A percentile compares a stretch with the other conserved stretches of the same genome.
Conservation (phyloP, 2,329 filamentous ascomycete genomes). For the Ascochyta rabiei region DNA sequence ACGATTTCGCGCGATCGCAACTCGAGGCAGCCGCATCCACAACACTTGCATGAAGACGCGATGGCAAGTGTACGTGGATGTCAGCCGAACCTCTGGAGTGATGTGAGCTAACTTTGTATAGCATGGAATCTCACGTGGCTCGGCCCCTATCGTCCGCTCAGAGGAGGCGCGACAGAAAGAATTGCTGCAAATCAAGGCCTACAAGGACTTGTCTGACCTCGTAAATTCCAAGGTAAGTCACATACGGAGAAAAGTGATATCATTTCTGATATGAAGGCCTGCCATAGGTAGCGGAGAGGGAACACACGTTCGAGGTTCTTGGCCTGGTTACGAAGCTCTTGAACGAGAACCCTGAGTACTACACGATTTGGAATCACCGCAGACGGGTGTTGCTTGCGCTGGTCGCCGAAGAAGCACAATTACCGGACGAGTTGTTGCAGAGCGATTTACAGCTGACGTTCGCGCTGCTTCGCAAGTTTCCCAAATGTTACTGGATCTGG, state of each 20-base stretch:
- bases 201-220: slow-evolving; percentile 71
- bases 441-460: slow-evolving; percentile 82
- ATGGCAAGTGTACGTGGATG: slow-evolving; percentile 51
- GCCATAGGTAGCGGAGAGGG: slow-evolving; percentile 51
- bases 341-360: slow-evolving; percentile 82
- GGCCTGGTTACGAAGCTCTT: slow-evolving; percentile 74
- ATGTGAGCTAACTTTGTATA: slow-evolving; percentile 51
- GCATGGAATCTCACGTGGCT: slow-evolving; percentile 79
- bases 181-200: slow-evolving; percentile 75
- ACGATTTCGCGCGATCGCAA: slow-evolving; percentile 31
- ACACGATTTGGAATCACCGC: slow-evolving; percentile 89
- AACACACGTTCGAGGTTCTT: slow-evolving; percentile 64
- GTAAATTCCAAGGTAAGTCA: slow-evolving; percentile 67
- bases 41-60: slow-evolving; percentile 10
- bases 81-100: background rate
- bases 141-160: slow-evolving; percentile 62
- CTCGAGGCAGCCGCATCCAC: slow-evolving; percentile 19
- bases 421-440: slow-evolving; percentile 63
- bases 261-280: background rate
- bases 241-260: background rate
- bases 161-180: slow-evolving; percentile 75
- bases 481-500: slow-evolving; percentile 99
- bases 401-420: slow-evolving; percentile 48
- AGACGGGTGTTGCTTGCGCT: slow-evolving; percentile 71
- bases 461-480: slow-evolving; percentile 80